Percentiles rank a stretch among this genome's conserved stretches.
phyloP scores from a whole-genome alignment of 768 basidiomycete genomes.

The Phaffia tasmanica region DNA sequence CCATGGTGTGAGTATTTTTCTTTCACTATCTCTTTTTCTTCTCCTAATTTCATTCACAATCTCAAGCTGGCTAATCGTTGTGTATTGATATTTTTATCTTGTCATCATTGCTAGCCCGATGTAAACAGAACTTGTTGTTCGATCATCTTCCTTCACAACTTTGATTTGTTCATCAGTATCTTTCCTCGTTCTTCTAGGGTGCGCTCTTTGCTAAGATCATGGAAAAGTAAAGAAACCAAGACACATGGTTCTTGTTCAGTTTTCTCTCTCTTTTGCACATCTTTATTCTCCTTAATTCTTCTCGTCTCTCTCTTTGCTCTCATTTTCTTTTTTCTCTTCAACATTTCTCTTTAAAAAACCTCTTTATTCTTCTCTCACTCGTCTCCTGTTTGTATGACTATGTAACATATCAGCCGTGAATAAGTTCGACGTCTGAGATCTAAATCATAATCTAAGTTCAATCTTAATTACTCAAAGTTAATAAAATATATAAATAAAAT shows the following conservation, averaged over 20 bases:
- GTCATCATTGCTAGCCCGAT: neutral
- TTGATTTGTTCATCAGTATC: neutral
- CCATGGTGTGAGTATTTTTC: slow-evolving; percentile 21
- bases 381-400: too few species aligned
- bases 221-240: neutral
- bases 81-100: neutral
- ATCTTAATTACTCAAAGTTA: too few species aligned
- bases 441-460: too few species aligned
- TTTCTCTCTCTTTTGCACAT: neutral
- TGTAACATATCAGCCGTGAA: too few species aligned
- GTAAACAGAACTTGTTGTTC: neutral
- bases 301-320: neutral
- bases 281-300: neutral
- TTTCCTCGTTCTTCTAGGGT: neutral
- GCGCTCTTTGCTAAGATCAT: neutral
- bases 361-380: too few species aligned
- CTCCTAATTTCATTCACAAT: neutral
- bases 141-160: neutral
- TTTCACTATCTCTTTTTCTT: neutral
- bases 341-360: too few species aligned
- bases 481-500: too few species aligned
- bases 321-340: too few species aligned
- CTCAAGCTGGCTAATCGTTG: neutral
- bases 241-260: neutral
- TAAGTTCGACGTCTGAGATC: too few species aligned